Evolutionary conservation across 176 grass and related monocot species (phyloP).

Genomic region (Hordeum marinum): DNA sequence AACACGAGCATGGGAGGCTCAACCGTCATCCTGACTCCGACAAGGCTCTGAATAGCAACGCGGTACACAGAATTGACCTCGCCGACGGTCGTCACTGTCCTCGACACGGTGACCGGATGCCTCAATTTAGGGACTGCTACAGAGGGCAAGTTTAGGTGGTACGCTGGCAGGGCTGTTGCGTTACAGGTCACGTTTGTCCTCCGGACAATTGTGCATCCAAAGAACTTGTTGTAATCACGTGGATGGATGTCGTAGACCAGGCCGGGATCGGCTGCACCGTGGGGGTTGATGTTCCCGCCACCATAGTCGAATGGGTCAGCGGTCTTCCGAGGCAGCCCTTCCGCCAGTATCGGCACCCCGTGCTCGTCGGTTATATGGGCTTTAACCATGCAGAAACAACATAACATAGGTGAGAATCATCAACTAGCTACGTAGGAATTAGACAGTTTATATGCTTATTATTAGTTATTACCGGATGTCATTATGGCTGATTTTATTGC

Average conservation of each 20-base stretch:
- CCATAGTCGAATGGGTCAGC: conserved; percentile 36
- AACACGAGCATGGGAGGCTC: too few relatives aligned
- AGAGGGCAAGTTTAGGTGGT: conserved; percentile 26
- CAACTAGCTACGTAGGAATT: not conserved
- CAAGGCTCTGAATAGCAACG: not conserved
- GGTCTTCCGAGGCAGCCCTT: not conserved
- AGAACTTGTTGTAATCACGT: too few relatives aligned
- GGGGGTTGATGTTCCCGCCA: not conserved
- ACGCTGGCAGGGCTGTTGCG: not conserved
- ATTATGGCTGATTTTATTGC: conserved; percentile 12
- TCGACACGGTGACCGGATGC: not conserved
- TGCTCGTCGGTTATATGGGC: too few relatives aligned
- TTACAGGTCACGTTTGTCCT: not conserved
- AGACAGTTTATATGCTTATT: too few relatives aligned
- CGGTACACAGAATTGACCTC: conserved; percentile 8
- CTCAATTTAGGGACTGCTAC: conserved; percentile 17
- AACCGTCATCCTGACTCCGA: not conserved
- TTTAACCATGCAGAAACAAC: not conserved
- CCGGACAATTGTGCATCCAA: not conserved
- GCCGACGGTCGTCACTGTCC: conserved; percentile 23
- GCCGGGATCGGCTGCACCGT: too few relatives aligned
- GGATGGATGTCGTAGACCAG: too few relatives aligned
- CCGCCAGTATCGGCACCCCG: too few relatives aligned
- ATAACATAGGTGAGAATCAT: not conserved
- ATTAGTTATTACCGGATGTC: conserved; percentile 9